These are phyloP conservation scores for Hemileccinum impolitum DNA, from an alignment of 768 basidiomycete genomes.

Conservation along the genomic window DNA sequence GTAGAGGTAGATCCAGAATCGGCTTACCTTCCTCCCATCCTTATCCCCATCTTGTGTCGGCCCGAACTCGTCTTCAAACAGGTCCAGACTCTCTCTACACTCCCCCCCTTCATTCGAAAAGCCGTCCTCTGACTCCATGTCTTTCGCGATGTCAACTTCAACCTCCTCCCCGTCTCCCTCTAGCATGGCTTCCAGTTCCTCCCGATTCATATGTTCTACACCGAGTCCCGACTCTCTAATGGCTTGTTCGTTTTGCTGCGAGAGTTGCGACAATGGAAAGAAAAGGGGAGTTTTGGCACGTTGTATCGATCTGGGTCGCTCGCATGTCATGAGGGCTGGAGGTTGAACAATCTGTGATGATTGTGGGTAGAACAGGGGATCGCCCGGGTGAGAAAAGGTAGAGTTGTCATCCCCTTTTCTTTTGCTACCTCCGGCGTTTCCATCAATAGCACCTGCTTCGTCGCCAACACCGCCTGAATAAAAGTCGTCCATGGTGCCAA, in stretches of 20 bases:
- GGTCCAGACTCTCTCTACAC: conserved; percentile 24
- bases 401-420: conserved; percentile 2
- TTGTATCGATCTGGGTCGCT: conserved; percentile 5
- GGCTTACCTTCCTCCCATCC: conserved; percentile 25
- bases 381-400: conserved; percentile 3
- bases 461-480: neutral
- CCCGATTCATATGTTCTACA: conserved; percentile 59
- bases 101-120: conserved; percentile 7
- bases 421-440: neutral
- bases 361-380: conserved; percentile 25
- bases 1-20: neutral
- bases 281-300: conserved; percentile 30
- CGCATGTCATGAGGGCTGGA: conserved; percentile 1
- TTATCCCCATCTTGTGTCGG: conserved; percentile 28
- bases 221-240: conserved; percentile 63
- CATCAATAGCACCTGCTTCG: conserved; percentile 1
- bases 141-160: conserved; percentile 19
- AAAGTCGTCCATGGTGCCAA: conserved; percentile 12
- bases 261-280: conserved; percentile 60
- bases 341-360: conserved; percentile 19
- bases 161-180: conserved; percentile 35
- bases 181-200: conserved; percentile 51
- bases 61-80: conserved; percentile 33
- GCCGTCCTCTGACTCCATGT: neutral
- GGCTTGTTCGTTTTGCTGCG: conserved; percentile 48